Base-by-base conservation (phyloP, 805 yeast species). In the Suhomyces tanzawaensis region DNA sequence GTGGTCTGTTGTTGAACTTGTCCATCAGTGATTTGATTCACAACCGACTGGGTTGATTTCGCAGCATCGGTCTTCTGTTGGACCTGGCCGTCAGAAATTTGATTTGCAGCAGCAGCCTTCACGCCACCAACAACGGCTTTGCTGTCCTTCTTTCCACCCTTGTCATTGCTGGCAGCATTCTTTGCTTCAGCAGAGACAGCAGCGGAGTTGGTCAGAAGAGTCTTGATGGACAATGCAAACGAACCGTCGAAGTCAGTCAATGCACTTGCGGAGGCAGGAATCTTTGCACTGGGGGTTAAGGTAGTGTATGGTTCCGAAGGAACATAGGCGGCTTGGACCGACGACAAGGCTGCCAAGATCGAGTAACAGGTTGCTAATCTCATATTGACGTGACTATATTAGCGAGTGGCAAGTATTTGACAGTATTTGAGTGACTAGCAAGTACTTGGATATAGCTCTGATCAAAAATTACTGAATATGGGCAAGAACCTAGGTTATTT, bases 1-100 rank as follows among this genome's bases (percentile, higher is more conserved):
- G 19, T 27, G 7, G 54, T 45, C 14, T 51, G 51, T 12, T 40
- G 43, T 14, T 47, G 53, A 33, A 47, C 16, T 23, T 44, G 48
- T 42, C 77, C 77, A 46, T 73, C 78, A 36, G 64, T 60, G 44
- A 71, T 71, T 53, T 44, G 47, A 66, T 72, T 55, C 35, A 71
- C 64, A n/a, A 32, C 48, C 24, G 16, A 48, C 35, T 29, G 57
- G 18, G 11, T 21, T 15, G 19, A 24, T 7, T 46, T 49, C 13
- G 50, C 38, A 22, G 55, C 45, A 26, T 42, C 38, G 34, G 42
- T 23, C 34, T 41, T 27, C 14, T 41, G 55, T 42, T 61, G 66
- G 21, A 58, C 49, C 46, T 62, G 67, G 16, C 68, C 67, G 34
- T 61, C 67, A 32, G 41, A 37, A 33, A 55, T 49, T 42, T 60